phyloP scores from a whole-genome alignment of 257 asterid genomes.

The Mitragyna speciosa region DNA sequence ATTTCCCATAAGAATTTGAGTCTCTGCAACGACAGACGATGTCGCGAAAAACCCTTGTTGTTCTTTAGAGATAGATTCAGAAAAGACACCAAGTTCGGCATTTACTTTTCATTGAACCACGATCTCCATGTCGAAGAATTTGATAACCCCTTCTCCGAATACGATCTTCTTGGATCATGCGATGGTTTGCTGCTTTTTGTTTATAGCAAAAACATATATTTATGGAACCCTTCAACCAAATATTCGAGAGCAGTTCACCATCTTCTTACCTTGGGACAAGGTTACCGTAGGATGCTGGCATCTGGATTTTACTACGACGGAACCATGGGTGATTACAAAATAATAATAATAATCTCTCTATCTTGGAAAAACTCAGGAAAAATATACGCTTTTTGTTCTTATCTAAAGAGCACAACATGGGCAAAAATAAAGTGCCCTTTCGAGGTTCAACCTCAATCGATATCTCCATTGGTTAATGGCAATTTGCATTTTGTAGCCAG shows the following conservation, averaged over 20 bases:
- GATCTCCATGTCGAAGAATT: not conserved
- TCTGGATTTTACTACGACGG: not conserved
- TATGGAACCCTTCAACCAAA: not conserved
- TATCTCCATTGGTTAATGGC: not conserved
- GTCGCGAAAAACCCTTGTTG: not conserved
- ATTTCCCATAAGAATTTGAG: not conserved
- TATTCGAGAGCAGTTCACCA: not conserved
- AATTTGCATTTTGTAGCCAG: not conserved
- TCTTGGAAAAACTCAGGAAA: not conserved
- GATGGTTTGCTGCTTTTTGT: not conserved
- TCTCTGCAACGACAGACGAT: not conserved
- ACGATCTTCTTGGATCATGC: not conserved
- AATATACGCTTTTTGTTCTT: not conserved
- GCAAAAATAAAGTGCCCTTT: not conserved
- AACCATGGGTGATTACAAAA: not conserved
- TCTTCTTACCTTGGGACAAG: not conserved
- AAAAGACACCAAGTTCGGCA: not conserved
- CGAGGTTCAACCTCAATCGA: not conserved
- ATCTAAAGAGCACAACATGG: not conserved
- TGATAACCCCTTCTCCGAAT: not conserved
- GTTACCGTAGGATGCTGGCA: not conserved
- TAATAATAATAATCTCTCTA: not conserved
- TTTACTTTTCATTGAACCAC: not conserved
- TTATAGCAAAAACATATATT: not conserved
- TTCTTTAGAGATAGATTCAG: not conserved